Conservation (phyloP, 2,329 filamentous ascomycete species). For the Phialemonium atrogriseum region DNA sequence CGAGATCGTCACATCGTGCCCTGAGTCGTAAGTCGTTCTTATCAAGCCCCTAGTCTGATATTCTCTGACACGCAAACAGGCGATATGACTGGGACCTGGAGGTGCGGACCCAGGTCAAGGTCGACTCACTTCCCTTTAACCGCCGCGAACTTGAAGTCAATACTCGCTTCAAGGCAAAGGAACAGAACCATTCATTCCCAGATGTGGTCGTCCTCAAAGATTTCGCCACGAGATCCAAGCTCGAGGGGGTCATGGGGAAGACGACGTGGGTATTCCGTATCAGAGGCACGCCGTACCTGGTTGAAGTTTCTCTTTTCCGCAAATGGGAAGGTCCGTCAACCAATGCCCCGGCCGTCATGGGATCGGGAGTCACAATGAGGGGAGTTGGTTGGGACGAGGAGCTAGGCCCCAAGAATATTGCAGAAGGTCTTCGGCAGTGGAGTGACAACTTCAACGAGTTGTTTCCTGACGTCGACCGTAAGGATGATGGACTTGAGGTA, state of each 20-base stretch:
- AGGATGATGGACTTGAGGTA: not conserved
- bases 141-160: slow-evolving; percentile 15
- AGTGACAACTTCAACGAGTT: slow-evolving; percentile 1
- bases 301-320: slow-evolving; percentile 26
- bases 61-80: slow-evolving; percentile 16
- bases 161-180: slow-evolving; percentile 13
- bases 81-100: slow-evolving; percentile 29
- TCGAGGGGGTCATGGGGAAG: slow-evolving; percentile 22
- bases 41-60: not conserved
- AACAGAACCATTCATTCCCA: slow-evolving; percentile 17
- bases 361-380: not conserved
- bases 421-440: not conserved
- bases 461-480: not conserved
- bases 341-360: too few species aligned
- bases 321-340: slow-evolving; percentile 20
- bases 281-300: slow-evolving; percentile 19
- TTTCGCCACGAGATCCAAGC: slow-evolving; percentile 7
- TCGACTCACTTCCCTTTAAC: slow-evolving; percentile 8
- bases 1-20: slow-evolving; percentile 20
- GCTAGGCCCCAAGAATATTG: not conserved
- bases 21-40: slow-evolving; percentile 21
- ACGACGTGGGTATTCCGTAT: slow-evolving; percentile 23
- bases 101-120: slow-evolving; percentile 15
- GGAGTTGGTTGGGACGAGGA: not conserved
- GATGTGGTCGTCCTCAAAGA: slow-evolving; percentile 10